These are phyloP conservation scores for Hymenotorrendiella dingleyae DNA, from an alignment of 2,329 filamentous ascomycete genomes.

Conservation along the genomic window DNA sequence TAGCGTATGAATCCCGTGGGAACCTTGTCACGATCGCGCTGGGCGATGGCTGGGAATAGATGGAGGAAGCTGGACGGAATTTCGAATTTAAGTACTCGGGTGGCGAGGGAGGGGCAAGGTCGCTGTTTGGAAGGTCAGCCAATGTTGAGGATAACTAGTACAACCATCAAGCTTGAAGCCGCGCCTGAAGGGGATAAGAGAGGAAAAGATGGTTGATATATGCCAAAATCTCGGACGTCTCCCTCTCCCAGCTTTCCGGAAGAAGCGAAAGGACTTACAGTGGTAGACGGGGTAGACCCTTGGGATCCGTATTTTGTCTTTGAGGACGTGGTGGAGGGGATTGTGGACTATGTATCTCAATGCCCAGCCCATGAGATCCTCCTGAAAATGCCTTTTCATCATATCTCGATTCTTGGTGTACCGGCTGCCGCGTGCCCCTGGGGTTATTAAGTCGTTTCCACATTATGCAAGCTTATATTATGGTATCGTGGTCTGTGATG, in stretches of 20 bases:
- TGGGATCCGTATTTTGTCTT: conserved; percentile 21
- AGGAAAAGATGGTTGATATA: too few relatives aligned
- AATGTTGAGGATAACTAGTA: too few relatives aligned
- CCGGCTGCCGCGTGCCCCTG: conserved; percentile 32
- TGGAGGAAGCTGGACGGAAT: conserved; percentile 50
- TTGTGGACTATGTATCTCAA: conserved; percentile 20
- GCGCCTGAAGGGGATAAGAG: too few relatives aligned
- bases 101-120: conserved; percentile 14
- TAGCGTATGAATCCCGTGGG: conserved; percentile 27
- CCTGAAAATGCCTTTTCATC: conserved; percentile 40
- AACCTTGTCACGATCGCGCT: conserved; percentile 19
- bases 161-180: too few relatives aligned
- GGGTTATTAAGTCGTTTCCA: conserved; percentile 48
- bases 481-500: conserved; percentile 17
- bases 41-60: conserved; percentile 54
- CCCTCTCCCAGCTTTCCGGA: not conserved
- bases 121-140: too few relatives aligned
- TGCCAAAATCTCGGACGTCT: not conserved
- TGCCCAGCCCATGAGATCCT: conserved; percentile 32
- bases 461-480: conserved; percentile 35
- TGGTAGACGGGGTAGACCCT: conserved; percentile 14
- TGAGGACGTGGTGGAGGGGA: conserved; percentile 16
- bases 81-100: conserved; percentile 24
- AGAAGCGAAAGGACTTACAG: conserved; percentile 19
- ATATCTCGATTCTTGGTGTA: conserved; percentile 38